Conservation (phyloP, 768 basidiomycete species). For the Phlebiopsis gigantea region DNA sequence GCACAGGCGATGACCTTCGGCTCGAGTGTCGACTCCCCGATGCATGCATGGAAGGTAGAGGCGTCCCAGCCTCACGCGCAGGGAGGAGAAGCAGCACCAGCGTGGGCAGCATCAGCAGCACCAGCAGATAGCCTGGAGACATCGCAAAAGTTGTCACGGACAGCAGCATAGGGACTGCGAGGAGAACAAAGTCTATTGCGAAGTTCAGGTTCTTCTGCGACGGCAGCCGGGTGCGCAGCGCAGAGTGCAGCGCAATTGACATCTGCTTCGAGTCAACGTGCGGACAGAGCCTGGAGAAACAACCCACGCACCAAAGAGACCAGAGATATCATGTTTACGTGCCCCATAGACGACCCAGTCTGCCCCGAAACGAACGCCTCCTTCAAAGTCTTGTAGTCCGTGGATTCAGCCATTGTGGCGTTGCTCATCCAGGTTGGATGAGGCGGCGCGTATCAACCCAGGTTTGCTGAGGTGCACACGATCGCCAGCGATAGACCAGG, state of each 20-base stretch:
- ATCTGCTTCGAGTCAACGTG: conserved; percentile 39
- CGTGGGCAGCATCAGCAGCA: conserved; percentile 42
- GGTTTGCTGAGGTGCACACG: no score
- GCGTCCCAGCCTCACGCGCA: conserved; percentile 38
- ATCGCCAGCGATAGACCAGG: no score
- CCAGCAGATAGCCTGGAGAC: conserved; percentile 45
- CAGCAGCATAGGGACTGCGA: conserved; percentile 75
- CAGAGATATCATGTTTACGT: conserved; percentile 64
- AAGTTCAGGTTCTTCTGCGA: conserved; percentile 32
- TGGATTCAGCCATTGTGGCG: not conserved
- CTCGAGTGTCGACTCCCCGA: conserved; percentile 8
- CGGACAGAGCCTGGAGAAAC: not conserved
- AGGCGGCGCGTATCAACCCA: no score
- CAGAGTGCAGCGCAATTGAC: conserved; percentile 67
- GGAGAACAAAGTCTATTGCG: conserved; percentile 54
- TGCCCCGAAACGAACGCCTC: conserved; percentile 77
- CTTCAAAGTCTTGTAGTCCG: conserved; percentile 68
- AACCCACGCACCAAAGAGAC: conserved; percentile 52
- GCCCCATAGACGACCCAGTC: conserved; percentile 62
- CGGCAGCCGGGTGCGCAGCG: conserved; percentile 45
- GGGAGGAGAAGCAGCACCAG: conserved; percentile 39
- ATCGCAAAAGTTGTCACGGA: conserved; percentile 74
- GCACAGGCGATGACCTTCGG: conserved; percentile 12
- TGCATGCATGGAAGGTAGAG: conserved; percentile 43
- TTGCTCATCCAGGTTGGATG: no score